Percentiles rank a stretch among this genome's conserved stretches.
These are phyloP conservation scores for Epichloe gansuensis DNA, from an alignment of 2,329 filamentous ascomycete genomes.

Conservation along the genomic window DNA sequence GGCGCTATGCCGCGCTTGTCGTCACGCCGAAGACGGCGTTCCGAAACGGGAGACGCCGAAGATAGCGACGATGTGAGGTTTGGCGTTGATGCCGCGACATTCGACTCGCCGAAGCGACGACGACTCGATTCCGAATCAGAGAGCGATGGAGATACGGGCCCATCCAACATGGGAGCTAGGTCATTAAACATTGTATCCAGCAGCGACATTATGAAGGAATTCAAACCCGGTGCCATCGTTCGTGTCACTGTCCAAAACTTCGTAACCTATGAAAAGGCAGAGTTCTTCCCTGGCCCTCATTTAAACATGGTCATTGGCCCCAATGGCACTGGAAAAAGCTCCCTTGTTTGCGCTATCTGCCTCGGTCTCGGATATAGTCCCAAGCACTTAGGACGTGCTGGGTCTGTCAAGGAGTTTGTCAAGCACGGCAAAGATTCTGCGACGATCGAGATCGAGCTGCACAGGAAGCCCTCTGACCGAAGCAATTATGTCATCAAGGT, in stretches of 20 bases:
- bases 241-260: slow-evolving; percentile 80
- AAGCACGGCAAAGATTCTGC: slow-evolving; percentile 74
- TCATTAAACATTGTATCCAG: slow-evolving; percentile 6
- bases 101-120: slow-evolving; percentile 24
- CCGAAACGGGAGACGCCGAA: slow-evolving; percentile 27
- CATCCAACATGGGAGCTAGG: slow-evolving; percentile 7
- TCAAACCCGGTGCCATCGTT: slow-evolving; percentile 73
- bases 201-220: slow-evolving; percentile 20
- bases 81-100: slow-evolving; percentile 12
- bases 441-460: slow-evolving; percentile 81
- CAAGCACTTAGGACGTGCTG: slow-evolving; percentile 72
- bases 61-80: slow-evolving; percentile 18
- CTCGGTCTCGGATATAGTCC: slow-evolving; percentile 78
- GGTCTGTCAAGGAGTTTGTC: slow-evolving; percentile 77
- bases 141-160: slow-evolving; percentile 8
- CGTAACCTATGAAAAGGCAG: slow-evolving; percentile 85
- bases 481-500: slow-evolving; percentile 63
- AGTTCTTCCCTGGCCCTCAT: slow-evolving; percentile 82
- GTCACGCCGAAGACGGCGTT: slow-evolving; percentile 31
- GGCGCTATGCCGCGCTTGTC: slow-evolving; percentile 17
- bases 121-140: slow-evolving; percentile 17
- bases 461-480: slow-evolving; percentile 43
- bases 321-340: slow-evolving; percentile 98
- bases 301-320: slow-evolving; percentile 98
- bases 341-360: slow-evolving; percentile 91